Evolutionary conservation across 305 asterid species (phyloP).

Genomic region (Plantago rigida): DNA sequence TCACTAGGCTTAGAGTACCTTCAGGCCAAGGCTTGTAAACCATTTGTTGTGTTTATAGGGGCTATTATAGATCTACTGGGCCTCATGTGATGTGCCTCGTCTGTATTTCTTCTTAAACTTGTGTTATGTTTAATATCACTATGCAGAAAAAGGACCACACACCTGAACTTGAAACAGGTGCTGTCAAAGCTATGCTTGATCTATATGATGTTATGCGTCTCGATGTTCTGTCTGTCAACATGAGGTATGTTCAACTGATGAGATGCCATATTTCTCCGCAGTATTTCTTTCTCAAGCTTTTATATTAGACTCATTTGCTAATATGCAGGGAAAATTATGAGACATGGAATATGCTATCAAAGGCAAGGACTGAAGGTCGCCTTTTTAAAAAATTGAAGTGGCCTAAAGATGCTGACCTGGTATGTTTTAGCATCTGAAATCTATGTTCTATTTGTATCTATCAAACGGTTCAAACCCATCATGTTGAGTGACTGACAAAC

Average conservation of each 20-base stretch:
- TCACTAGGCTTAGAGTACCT: no score
- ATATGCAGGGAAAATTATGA: constrained; percentile 56
- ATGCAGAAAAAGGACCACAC: constrained; percentile 66
- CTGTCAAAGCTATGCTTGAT: constrained; percentile 81
- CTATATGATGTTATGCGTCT: constrained; percentile 82
- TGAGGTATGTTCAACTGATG: constrained; percentile 51
- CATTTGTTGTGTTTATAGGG: no score
- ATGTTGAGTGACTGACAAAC: constrained; percentile 24
- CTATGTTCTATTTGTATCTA: constrained; percentile 16
- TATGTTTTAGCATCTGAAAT: constrained; percentile 28
- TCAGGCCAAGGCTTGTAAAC: no score
- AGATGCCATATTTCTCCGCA: constrained; percentile 6
- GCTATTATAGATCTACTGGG: no score
- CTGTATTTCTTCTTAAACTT: constrained; percentile 17
- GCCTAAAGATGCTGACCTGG: constrained; percentile 83
- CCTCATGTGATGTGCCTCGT: no score
- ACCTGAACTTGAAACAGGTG: constrained; percentile 73
- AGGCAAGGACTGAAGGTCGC: constrained; percentile 83
- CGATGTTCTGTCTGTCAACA: constrained; percentile 61
- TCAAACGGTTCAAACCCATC: constrained; percentile 2
- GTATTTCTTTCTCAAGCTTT: constrained; percentile 13
- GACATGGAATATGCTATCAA: constrained; percentile 61
- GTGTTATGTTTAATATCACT: constrained; percentile 20
- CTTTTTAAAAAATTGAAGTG: constrained; percentile 85
- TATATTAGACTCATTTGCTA: constrained; percentile 17